These are phyloP conservation scores for Graphilbum ipis-grandicollis DNA, from an alignment of 2,329 filamentous ascomycete genomes.

Conservation along the genomic window DNA sequence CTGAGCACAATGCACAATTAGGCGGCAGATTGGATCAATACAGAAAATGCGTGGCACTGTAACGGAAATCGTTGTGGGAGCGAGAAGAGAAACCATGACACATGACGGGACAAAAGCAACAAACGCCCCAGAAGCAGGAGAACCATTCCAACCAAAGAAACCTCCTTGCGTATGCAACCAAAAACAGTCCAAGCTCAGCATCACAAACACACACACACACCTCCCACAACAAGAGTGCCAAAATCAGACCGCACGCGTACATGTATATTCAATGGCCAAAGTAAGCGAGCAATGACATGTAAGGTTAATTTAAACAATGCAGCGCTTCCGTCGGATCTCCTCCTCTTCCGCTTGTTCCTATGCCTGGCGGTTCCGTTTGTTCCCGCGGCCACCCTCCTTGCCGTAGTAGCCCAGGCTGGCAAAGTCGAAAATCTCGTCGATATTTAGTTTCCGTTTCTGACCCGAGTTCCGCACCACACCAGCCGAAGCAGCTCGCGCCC, in stretches of 20 bases:
- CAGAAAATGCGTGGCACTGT: too few species aligned
- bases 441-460: slow-evolving; percentile 55
- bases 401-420: slow-evolving; percentile 36
- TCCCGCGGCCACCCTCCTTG: slow-evolving; percentile 36
- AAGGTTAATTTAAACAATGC: not conserved
- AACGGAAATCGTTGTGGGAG: too few species aligned
- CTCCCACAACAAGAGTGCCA: not conserved
- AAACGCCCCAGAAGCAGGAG: too few species aligned
- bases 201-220: too few species aligned
- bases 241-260: not conserved
- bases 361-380: slow-evolving; percentile 33
- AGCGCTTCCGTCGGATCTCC: not conserved
- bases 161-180: not conserved
- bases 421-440: slow-evolving; percentile 60
- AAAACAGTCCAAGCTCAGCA: too few species aligned
- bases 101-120: too few species aligned
- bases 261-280: not conserved
- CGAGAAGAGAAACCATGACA: too few species aligned
- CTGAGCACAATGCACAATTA: too few species aligned
- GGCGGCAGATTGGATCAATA: too few species aligned
- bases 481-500: slow-evolving; percentile 9
- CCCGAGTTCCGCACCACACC: slow-evolving; percentile 35
- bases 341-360: slow-evolving; percentile 9
- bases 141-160: not conserved
- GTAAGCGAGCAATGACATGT: too few species aligned